Conservation (phyloP, 108 stramenopile genomes). For the Fragilaria crotonensis region DNA sequence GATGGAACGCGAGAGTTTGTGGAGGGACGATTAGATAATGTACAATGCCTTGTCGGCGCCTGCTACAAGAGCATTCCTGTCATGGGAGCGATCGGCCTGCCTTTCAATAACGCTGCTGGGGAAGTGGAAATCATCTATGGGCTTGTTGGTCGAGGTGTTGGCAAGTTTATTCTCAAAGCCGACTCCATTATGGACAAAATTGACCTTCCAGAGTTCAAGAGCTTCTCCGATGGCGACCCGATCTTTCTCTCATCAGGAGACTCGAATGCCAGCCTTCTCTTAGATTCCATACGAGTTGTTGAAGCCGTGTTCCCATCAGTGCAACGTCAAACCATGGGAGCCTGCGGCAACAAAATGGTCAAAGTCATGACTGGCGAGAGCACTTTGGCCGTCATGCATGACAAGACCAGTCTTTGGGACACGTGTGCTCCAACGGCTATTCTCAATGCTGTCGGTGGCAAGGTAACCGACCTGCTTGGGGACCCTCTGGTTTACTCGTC, state of each 20-base stretch:
- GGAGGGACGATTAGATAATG: constrained; percentile 66
- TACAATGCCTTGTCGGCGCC: constrained; percentile 70
- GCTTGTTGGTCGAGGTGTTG: constrained; percentile 21
- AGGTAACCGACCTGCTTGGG: constrained; percentile 62
- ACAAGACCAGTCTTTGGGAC: constrained; percentile 56
- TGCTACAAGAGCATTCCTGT: constrained; percentile 43
- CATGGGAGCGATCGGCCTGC: constrained; percentile 67
- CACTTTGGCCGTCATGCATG: constrained; percentile 44
- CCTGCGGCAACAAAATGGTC: constrained; percentile 47
- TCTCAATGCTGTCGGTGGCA: constrained; percentile 41
- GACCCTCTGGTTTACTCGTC: constrained; percentile 40
- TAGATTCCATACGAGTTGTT: constrained; percentile 15
- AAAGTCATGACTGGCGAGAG: constrained; percentile 23
- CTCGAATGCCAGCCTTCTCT: constrained; percentile 27
- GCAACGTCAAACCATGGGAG: constrained; percentile 33
- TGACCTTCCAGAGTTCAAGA: not conserved
- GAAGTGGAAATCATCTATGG: constrained; percentile 37
- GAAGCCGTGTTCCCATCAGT: constrained; percentile 8
- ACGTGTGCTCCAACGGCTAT: constrained; percentile 54
- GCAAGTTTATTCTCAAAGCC: not conserved
- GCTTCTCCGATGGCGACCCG: constrained; percentile 1
- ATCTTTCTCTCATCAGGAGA: constrained; percentile 46
- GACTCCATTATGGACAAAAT: too few species aligned
- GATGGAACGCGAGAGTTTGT: constrained; percentile 85
- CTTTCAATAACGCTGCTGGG: constrained; percentile 41